Evolutionary conservation across 1,139 yeast species (phyloP).

Genomic region (Debaryomyces sp.): DNA sequence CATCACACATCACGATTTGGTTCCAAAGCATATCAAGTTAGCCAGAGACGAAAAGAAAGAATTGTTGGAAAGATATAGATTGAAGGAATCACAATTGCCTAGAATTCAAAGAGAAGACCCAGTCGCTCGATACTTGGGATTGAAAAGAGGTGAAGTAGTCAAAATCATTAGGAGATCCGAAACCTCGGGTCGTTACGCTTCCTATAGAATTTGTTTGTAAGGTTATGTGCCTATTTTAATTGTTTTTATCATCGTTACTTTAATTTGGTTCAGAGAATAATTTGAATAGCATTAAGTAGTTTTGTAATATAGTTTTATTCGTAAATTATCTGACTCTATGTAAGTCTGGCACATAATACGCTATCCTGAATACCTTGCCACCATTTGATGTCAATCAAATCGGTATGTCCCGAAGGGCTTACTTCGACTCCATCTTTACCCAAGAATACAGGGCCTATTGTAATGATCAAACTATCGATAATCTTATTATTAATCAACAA

Average conservation of each 20-base stretch:
- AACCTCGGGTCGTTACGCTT: conserved; percentile 97
- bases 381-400: conserved; percentile 61
- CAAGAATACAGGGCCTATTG: conserved; percentile 81
- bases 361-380: conserved; percentile 76
- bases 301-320: conserved; percentile 21
- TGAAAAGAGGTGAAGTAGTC: conserved; percentile 95
- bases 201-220: conserved; percentile 94
- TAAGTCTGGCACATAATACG: conserved; percentile 52
- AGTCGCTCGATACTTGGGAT: conserved; percentile 92
- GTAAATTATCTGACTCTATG: conserved; percentile 1
- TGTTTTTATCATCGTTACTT: conserved; percentile 8
- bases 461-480: conserved; percentile 69
- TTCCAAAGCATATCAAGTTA: conserved; percentile 88
- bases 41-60: conserved; percentile 85
- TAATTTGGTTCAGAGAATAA: conserved; percentile 2
- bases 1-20: conserved; percentile 96
- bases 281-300: conserved; percentile 16
- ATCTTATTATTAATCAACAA: conserved; percentile 42
- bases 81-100: conserved; percentile 95
- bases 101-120: conserved; percentile 98
- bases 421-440: conserved; percentile 78
- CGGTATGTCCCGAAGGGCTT: conserved; percentile 49
- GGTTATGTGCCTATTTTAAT: conserved; percentile 8
- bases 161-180: conserved; percentile 95
- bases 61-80: conserved; percentile 83